Evolutionary conservation across 1,284 basidiomycete species (phyloP).

Genomic region (Polyporus tsugae): DNA sequence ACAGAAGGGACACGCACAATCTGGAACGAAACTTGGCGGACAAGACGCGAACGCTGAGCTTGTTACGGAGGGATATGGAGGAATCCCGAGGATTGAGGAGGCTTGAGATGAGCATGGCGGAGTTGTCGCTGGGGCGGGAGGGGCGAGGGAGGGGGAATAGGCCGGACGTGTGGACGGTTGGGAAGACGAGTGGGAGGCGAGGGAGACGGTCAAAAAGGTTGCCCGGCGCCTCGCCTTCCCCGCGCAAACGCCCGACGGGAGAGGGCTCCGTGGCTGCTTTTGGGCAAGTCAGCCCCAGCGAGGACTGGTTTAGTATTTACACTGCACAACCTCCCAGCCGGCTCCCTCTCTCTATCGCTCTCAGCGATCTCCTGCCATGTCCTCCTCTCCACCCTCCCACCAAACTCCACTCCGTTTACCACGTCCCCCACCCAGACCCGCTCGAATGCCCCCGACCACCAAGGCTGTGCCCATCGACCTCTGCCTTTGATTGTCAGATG

Average conservation of each 20-base stretch:
- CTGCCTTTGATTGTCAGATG: slow-evolving; percentile 11
- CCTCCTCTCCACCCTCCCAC: not conserved
- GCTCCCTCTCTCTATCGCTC: slow-evolving; percentile 4
- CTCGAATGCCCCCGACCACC: slow-evolving; percentile 2
- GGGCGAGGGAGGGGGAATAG: slow-evolving; percentile 9
- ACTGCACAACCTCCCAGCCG: not conserved
- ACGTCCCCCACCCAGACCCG: not conserved
- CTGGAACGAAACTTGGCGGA: slow-evolving; percentile 28
- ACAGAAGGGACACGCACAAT: slow-evolving; percentile 23
- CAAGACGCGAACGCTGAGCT: slow-evolving; percentile 21
- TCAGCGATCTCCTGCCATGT: slow-evolving; percentile 5
- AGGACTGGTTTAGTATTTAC: not conserved
- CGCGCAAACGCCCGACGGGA: slow-evolving; percentile 17
- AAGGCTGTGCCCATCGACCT: slow-evolving; percentile 1
- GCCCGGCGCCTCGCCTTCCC: slow-evolving; percentile 21
- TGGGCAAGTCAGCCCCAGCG: not conserved
- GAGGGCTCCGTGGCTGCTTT: not conserved
- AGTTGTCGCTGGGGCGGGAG: slow-evolving; percentile 23
- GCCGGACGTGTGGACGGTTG: slow-evolving; percentile 13
- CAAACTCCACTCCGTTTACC: not conserved
- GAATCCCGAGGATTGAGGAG: slow-evolving; percentile 10
- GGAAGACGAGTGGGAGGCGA: slow-evolving; percentile 19
- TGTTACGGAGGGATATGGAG: slow-evolving; percentile 13
- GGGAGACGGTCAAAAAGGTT: slow-evolving; percentile 31
- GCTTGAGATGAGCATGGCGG: slow-evolving; percentile 19